Conservation (phyloP, 202 grass and related monocot species). For the Hordeum pubiflorum region DNA sequence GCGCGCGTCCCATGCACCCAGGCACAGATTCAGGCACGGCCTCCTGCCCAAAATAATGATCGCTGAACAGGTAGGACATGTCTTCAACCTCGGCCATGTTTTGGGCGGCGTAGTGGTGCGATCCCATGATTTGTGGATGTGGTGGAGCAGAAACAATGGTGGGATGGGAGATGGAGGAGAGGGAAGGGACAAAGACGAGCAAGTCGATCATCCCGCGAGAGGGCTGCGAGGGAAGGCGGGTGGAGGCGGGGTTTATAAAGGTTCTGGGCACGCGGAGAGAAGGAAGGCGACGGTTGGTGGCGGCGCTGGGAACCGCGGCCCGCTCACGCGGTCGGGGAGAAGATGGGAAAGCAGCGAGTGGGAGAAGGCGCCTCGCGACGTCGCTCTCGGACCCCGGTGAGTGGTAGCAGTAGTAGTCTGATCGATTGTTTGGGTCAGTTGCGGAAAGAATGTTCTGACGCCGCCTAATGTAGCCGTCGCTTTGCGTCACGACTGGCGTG, state of each 20-base stretch:
- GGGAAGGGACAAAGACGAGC: neutral
- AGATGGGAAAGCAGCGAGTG: neutral
- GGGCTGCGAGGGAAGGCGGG: neutral
- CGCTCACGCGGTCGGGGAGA: neutral
- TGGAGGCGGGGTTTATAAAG: neutral
- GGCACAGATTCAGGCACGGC: too few relatives aligned
- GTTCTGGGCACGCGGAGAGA: conserved; percentile 17
- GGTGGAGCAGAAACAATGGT: neutral
- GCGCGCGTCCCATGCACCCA: neutral
- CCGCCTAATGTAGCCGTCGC: too few relatives aligned
- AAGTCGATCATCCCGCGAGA: neutral
- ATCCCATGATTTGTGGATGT: neutral
- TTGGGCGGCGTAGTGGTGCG: conserved; percentile 13
- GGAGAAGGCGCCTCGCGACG: too few relatives aligned
- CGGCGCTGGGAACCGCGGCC: neutral
- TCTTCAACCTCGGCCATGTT: conserved; percentile 8
- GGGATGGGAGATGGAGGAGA: neutral
- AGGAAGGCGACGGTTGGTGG: neutral
- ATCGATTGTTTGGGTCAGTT: too few relatives aligned
- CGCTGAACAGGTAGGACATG: neutral
- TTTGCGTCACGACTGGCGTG: neutral
- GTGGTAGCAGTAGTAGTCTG: too few relatives aligned
- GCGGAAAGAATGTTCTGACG: too few relatives aligned
- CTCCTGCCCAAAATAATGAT: neutral
- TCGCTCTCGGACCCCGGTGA: too few relatives aligned